Evolutionary conservation across 176 grass and related monocot species (phyloP), one percentile per base, ranked within the genome.

Genomic region (Aegilops umbellulata): DNA sequence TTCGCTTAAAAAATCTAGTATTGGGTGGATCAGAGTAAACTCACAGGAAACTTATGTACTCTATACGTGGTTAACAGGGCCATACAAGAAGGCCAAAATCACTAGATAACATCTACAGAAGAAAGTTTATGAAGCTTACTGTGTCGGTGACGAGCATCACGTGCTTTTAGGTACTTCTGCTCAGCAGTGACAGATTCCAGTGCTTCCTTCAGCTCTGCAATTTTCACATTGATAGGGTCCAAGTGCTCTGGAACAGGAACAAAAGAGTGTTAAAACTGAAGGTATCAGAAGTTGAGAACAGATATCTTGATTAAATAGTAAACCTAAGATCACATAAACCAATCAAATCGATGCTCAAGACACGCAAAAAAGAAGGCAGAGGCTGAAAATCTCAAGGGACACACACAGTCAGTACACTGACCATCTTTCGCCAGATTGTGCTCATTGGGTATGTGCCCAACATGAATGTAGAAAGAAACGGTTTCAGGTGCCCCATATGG

Each of bases 381-480:
- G 6, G 51, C 3, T 84, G 29, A 32, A 31, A 80, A 67, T 6
- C n/a, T 80, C 17, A 67, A 88, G 69, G 39, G 67, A 87, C 10
- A 87, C 16, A 87, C 10, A 87, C 16, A 12, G 60, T 8, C 24
- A 83, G 17, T 80, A 61, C 47, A 86, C 88, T 86, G 85, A 98
- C 97, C 97, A 90, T 99, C 97, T 87, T 99, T 99, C 0, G 97
- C 97, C 22, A 99, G 79, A 84, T 96, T 88, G 64, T 99, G 97
- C 85, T 99, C 97, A 57, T 96, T 96, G 38, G 97, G 97, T 80
- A 99, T 99, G 90, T 99, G 97, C 17, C 97, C 97, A 30, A 99
- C 94, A 82, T 99, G 97, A 78, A 99, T 96, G 86, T 99, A 96
- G 81, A 99, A 99, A 41, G 97, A 99, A 80, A 99, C 92, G 14